Percentiles rank a stretch among this genome's conserved stretches.
phyloP scores from a whole-genome alignment of 2,329 filamentous ascomycete species.

The Phyllosticta ampelicida region DNA sequence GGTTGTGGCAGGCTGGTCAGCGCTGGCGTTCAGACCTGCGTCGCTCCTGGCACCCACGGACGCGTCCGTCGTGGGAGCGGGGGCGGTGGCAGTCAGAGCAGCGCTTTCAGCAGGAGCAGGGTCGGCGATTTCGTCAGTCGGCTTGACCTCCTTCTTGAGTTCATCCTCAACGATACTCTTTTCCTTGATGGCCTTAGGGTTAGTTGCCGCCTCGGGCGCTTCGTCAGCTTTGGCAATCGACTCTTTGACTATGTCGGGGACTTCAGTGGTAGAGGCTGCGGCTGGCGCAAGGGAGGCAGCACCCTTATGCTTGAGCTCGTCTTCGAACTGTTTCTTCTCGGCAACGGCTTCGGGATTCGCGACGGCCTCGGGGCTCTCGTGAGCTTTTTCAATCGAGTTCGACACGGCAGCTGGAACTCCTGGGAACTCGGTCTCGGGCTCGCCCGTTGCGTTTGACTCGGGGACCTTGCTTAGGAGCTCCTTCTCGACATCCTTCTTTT shows the following conservation, averaged over 20 bases:
- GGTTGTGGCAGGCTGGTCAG: slow-evolving; percentile 18
- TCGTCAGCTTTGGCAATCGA: slow-evolving; percentile 42
- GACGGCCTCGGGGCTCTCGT: slow-evolving; percentile 12
- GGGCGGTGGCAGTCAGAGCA: slow-evolving; percentile 25
- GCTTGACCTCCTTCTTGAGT: slow-evolving; percentile 52
- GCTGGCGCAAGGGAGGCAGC: slow-evolving; percentile 17
- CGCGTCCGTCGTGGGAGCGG: slow-evolving; percentile 11
- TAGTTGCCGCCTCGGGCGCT: slow-evolving; percentile 60
- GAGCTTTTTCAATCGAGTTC: slow-evolving; percentile 41
- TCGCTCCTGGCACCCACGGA: neutral
- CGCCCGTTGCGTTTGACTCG: slow-evolving; percentile 29
- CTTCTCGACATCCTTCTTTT: slow-evolving; percentile 64
- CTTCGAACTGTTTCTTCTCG: slow-evolving; percentile 13
- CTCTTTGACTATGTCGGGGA: slow-evolving; percentile 34
- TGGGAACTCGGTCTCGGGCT: slow-evolving; percentile 23
- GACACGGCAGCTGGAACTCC: slow-evolving; percentile 47
- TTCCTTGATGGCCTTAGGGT: slow-evolving; percentile 57
- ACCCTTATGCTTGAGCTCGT: slow-evolving; percentile 14
- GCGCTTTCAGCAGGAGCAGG: slow-evolving; percentile 33
- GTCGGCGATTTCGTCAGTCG: slow-evolving; percentile 32
- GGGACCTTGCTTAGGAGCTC: slow-evolving; percentile 58
- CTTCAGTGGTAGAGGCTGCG: slow-evolving; percentile 12
- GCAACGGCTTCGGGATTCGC: slow-evolving; percentile 13
- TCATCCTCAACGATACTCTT: slow-evolving; percentile 68
- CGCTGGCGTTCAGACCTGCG: slow-evolving; percentile 27